Conservation (phyloP, 2,329 filamentous ascomycete species). For the Endocalyx cinctus region DNA sequence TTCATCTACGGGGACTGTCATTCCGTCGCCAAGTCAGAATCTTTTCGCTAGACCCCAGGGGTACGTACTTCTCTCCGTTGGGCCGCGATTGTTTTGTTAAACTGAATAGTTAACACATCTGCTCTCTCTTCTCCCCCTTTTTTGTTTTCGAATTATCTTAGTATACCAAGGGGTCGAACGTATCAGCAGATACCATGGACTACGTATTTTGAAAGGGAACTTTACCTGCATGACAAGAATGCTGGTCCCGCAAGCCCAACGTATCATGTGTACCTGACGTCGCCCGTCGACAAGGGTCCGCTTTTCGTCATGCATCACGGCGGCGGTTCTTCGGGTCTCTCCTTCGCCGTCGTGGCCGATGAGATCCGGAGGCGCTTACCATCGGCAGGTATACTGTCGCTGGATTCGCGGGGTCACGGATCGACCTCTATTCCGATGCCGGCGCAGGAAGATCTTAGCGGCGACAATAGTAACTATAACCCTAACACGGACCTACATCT, state of each 20-base stretch:
- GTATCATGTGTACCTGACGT: conserved; percentile 85
- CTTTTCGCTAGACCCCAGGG: conserved; percentile 68
- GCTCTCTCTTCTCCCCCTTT: conserved; percentile 1
- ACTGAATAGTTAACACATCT: conserved; percentile 9
- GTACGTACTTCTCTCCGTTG: too few species aligned
- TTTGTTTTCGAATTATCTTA: conserved; percentile 20
- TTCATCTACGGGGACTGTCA: conserved; percentile 88
- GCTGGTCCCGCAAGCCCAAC: conserved; percentile 44
- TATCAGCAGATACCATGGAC: conserved; percentile 76
- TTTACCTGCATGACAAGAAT: conserved; percentile 59
- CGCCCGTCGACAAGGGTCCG: conserved; percentile 69
- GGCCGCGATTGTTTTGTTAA: conserved; percentile 24
- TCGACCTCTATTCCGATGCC: conserved; percentile 49
- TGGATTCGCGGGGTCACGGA: conserved; percentile 86
- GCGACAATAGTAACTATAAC: too few species aligned
- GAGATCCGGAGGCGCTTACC: conserved; percentile 76
- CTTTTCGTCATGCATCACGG: conserved; percentile 94
- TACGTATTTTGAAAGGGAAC: conserved; percentile 83
- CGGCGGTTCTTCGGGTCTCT: conserved; percentile 86
- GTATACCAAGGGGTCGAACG: conserved; percentile 47
- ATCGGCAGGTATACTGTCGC: conserved; percentile 73
- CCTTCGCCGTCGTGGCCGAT: conserved; percentile 76
- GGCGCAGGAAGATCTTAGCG: conserved; percentile 31
- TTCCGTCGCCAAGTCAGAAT: conserved; percentile 69
- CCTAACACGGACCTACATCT: conserved; percentile 66